Evolutionary conservation across 495 filamentous ascomycete species (phyloP), one percentile per base, ranked within the genome.

Genomic region (Tuber borchii): DNA sequence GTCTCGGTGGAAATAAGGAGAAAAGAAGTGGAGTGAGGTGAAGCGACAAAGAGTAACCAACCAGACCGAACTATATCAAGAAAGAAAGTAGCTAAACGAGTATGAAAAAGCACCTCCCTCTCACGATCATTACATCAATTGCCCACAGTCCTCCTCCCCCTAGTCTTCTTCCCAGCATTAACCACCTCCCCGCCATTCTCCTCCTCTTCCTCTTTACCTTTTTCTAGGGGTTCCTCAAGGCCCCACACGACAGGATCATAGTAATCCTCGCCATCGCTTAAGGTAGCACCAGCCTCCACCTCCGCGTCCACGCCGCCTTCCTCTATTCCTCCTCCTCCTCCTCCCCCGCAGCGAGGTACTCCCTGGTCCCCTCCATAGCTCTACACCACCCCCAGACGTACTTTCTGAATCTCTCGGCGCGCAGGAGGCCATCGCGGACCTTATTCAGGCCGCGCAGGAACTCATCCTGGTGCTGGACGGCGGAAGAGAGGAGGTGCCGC

Each of bases 211-310:
- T 97, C 93, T 72, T 92, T 90, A 2, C 94, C 94, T 83, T 97
- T 97, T 83, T 93, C 93, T 20, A 97, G 86, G 82, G 93, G 92
- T 78, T 93, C 92, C 3, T 90, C 90, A 65, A 97, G 83, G 4
- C 90, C 90, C 94, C 93, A 97, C 86, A 92, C 91, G 82, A 95
- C 93, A 74, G 89, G 89, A 81, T 97, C 94, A 83, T 96, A 96
- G 93, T 94, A 97, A 82, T 97, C 94, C 85, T 97, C 94, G 4
- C 93, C 93, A 81, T 97, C 94, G 46, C 91, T 94, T 89, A 97
- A 86, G 31, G 78, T 86, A 74, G 88, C 87, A 2, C 93, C 93
- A 16, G 56, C 56, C 26, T 65, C 56, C 39, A 92, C 88, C 81
- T 97, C 95, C 8, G 90, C 94, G 82, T 98, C 95, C 0, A 93